Percentiles rank a stretch among this genome's conserved stretches.
Conservation (phyloP, 345 rosid genomes). For the Lepidium africanum region DNA sequence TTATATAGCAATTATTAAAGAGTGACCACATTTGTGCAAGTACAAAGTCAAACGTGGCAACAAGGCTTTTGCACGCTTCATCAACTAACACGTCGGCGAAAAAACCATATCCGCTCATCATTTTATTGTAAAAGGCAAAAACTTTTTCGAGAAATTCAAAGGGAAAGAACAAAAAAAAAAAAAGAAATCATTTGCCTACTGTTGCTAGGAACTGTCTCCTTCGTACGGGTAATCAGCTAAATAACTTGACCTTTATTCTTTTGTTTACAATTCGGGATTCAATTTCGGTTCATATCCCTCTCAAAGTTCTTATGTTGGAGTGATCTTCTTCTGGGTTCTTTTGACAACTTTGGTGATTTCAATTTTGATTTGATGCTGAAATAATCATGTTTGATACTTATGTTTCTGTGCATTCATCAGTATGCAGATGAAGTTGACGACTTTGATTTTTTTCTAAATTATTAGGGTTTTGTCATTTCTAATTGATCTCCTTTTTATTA, state of each 20-base stretch:
- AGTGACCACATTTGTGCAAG: slow-evolving; percentile 3
- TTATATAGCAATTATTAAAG: not conserved
- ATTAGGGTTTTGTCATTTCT: not conserved
- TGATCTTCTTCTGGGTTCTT: slow-evolving; percentile 11
- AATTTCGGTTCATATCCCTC: not conserved
- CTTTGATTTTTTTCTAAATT: not conserved
- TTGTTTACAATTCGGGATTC: not conserved
- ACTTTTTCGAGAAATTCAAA: not conserved
- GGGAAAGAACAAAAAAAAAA: not conserved
- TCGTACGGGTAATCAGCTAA: slow-evolving; percentile 20
- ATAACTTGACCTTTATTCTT: not conserved
- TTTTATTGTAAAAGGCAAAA: not conserved
- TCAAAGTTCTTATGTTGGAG: not conserved
- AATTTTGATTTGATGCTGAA: not conserved
- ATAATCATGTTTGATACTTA: not conserved
- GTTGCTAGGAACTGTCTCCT: slow-evolving; percentile 5
- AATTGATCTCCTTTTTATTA: not conserved
- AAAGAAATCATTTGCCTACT: not conserved
- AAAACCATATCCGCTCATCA: slow-evolving; percentile 27
- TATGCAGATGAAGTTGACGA: not conserved
- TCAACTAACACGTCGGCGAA: slow-evolving; percentile 17
- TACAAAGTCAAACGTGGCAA: slow-evolving; percentile 30
- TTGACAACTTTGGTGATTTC: not conserved
- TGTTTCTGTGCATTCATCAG: not conserved
- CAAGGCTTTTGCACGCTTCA: slow-evolving; percentile 26